Evolutionary conservation across 1,284 basidiomycete genomes (phyloP), one percentile per base, ranked within the genome.

Genomic region (Marasmius fiardii): DNA sequence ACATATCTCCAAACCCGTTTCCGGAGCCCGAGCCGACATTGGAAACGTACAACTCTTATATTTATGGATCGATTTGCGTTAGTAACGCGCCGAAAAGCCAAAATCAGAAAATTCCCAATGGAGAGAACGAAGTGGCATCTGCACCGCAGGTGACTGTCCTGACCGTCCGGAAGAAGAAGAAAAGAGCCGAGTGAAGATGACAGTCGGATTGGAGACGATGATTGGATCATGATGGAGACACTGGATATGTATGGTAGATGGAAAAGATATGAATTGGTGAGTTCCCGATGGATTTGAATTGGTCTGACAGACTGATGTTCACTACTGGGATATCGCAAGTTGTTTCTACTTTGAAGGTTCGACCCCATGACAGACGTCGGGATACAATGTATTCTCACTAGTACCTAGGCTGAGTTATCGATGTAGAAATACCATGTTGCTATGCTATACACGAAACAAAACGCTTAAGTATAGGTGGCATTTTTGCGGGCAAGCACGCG

Each of bases 1-100:
- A 85, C 41, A 65, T 80, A 39, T 85, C 85, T 41, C 84, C 85
- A 31, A 86, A 85, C 63, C 80, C 82, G 28, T 84, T 85, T 64
- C 76, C 81, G 3, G 86, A 88, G 63, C 83, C 85, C 8, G 78
- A 79, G 51, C 72, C 81, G 39, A 82, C 80, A 45, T 68, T 77
- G 24, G 82, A 83, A 65, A 86, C 80, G 56, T 88, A 88, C 68
- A 58, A 68, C 28, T 70, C 72, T 48, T 71, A 81, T 66, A 78
- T 89, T 31, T 85, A 83, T 64, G 87, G 86, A 21, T 67, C 69
- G 26, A 68, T 81, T 49, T 63, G 59, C 47, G 80, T 85, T 52
- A 72, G 70, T 55, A 86, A 86, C 63, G 45, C 52, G 35, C 52
- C 51, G 47, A 55, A 51, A 12, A 54, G 49, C 43, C 56, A 52